Evolutionary conservation across 208 protist genomes (phyloP).

Genomic region (Leishmania arabica): DNA sequence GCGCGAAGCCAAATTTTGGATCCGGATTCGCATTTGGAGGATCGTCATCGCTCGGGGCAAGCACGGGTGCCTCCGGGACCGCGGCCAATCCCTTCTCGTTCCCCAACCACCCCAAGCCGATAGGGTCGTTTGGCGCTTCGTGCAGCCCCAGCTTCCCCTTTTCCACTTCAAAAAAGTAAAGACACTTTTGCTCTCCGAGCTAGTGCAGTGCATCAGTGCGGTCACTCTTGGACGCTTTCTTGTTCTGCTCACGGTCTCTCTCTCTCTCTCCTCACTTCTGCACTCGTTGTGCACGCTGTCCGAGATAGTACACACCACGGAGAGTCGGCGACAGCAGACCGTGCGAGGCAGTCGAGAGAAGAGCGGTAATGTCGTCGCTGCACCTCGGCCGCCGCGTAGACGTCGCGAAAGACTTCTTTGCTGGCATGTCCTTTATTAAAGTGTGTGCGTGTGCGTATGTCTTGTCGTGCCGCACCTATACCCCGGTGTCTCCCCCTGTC

Average conservation of each 20-base stretch:
- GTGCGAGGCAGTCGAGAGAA: not conserved
- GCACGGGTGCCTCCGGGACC: not conserved
- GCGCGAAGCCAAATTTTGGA: conserved; percentile 20
- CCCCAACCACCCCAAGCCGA: not conserved
- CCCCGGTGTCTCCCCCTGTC: not conserved
- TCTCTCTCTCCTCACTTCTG: not conserved
- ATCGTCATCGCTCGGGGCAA: conserved; percentile 4
- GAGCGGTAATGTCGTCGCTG: not conserved
- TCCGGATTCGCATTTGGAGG: conserved; percentile 3
- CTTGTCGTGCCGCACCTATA: not conserved
- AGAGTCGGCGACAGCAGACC: not conserved
- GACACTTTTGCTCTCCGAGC: not conserved
- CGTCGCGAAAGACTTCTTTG: not conserved
- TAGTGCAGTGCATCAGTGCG: not conserved
- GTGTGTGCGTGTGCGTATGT: not conserved
- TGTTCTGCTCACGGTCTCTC: not conserved
- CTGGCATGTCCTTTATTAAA: not conserved
- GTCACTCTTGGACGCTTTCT: not conserved
- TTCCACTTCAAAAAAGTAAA: not conserved
- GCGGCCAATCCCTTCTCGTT: conserved; percentile 11
- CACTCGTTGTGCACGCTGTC: not conserved
- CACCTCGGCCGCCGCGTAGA: not conserved
- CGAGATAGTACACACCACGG: not conserved
- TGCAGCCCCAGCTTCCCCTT: conserved; percentile 17
- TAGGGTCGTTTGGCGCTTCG: conserved; percentile 18